Conservation (phyloP, 2,329 filamentous ascomycete species). For the Apiospora aurea region DNA sequence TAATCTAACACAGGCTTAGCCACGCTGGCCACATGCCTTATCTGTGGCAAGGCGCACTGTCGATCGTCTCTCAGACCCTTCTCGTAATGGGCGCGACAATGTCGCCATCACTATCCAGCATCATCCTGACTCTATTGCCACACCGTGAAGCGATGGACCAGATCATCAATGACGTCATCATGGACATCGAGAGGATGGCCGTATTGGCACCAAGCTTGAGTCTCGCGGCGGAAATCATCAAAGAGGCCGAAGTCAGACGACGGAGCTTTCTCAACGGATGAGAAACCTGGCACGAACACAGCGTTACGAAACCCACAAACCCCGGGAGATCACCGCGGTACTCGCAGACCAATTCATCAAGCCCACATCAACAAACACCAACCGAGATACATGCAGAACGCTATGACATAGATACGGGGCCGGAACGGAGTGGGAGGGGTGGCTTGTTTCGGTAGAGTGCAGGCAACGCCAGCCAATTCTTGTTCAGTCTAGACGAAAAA, state of each 20-base stretch:
- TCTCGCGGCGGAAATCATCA: slow-evolving; percentile 80
- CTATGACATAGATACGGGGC: neutral
- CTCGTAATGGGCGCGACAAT: slow-evolving; percentile 86
- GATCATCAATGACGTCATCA: slow-evolving; percentile 79
- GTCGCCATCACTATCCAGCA: slow-evolving; percentile 73
- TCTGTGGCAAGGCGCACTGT: slow-evolving; percentile 84
- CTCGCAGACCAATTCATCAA: neutral
- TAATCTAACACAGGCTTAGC: slow-evolving; percentile 54
- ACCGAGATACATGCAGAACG: neutral
- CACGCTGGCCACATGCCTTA: slow-evolving; percentile 86
- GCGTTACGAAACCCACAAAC: neutral
- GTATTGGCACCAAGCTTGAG: slow-evolving; percentile 78
- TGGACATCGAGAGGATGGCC: slow-evolving; percentile 77
- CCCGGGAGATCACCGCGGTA: neutral
- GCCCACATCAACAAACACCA: neutral
- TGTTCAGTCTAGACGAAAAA: neutral
- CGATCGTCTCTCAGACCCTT: slow-evolving; percentile 82
- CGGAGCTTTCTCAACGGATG: slow-evolving; percentile 66
- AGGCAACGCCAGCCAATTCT: neutral
- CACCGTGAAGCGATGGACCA: slow-evolving; percentile 70
- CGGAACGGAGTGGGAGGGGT: neutral
- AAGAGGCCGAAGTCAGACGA: slow-evolving; percentile 77
- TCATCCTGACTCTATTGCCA: slow-evolving; percentile 65
- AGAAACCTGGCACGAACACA: slow-evolving; percentile 32
- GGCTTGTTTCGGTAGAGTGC: neutral